Conservation (phyloP, 352 stramenopile species). For the Globisporangium camurandrum region DNA sequence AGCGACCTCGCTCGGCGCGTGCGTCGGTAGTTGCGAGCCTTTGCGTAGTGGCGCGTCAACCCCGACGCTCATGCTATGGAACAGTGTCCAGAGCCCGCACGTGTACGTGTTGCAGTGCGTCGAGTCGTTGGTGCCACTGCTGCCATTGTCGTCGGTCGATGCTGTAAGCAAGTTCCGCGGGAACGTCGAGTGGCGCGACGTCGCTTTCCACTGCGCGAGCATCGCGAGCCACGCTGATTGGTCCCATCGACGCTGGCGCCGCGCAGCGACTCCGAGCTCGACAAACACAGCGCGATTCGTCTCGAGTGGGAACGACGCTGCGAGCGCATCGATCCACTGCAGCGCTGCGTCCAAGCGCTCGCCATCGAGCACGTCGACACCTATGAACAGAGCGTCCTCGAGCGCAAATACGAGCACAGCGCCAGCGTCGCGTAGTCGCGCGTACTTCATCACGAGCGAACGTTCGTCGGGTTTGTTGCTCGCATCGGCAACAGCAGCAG, state of each 20-base stretch:
- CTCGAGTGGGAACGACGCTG: conserved; percentile 52
- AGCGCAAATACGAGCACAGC: conserved; percentile 60
- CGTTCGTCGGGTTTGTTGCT: conserved; percentile 24
- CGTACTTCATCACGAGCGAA: conserved; percentile 54
- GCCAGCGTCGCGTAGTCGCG: conserved; percentile 54
- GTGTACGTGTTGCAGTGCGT: conserved; percentile 65
- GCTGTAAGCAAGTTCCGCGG: conserved; percentile 51
- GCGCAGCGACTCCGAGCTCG: conserved; percentile 27
- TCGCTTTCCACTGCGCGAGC: conserved; percentile 55
- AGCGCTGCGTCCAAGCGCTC: conserved; percentile 57
- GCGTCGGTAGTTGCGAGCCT: conserved; percentile 17
- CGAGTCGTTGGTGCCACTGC: too few relatives aligned
- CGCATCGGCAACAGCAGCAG: not conserved
- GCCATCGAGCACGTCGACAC: conserved; percentile 44
- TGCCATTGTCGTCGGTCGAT: conserved; percentile 29
- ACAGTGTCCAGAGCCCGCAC: conserved; percentile 74
- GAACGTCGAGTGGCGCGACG: conserved; percentile 33
- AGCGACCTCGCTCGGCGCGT: conserved; percentile 48
- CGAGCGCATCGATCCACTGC: conserved; percentile 54
- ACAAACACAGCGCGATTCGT: conserved; percentile 43
- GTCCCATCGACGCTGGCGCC: conserved; percentile 38
- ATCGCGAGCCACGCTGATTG: conserved; percentile 45
- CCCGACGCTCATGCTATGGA: conserved; percentile 62
- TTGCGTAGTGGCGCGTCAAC: conserved; percentile 15
- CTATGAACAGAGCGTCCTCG: conserved; percentile 68